phyloP scores from a whole-genome alignment of 2,329 filamentous ascomycete species.

The Scolecobasidium constrictum region DNA sequence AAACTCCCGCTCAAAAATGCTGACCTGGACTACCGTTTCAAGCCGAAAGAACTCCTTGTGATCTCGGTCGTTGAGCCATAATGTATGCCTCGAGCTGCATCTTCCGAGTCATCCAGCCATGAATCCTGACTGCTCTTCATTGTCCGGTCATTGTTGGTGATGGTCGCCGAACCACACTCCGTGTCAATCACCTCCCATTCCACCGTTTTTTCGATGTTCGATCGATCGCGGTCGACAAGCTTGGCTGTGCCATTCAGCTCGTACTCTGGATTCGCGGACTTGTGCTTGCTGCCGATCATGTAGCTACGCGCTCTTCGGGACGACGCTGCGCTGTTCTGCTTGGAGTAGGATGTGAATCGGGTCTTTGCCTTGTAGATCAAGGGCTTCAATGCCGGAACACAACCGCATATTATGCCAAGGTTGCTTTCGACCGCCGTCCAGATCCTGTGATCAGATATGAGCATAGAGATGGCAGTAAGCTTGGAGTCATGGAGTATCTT shows the following conservation, averaged over 20 bases:
- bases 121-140: background rate
- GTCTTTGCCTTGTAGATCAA: conserved; percentile 15
- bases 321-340: background rate
- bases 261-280: background rate
- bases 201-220: background rate
- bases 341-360: background rate
- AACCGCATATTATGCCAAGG: conserved; percentile 9
- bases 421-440: conserved; percentile 10
- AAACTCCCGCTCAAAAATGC: background rate
- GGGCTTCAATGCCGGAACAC: conserved; percentile 12
- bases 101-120: background rate
- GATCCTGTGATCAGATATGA: background rate
- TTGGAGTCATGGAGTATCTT: background rate
- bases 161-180: no score
- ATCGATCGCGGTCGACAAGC: background rate
- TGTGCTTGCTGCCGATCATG: background rate
- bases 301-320: background rate
- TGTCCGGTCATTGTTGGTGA: background rate
- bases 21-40: background rate
- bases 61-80: background rate
- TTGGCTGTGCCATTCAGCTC: background rate
- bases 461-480: background rate
- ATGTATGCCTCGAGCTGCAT: background rate
- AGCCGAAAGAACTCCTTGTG: background rate
- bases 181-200: background rate